These are phyloP conservation scores for Penicillium sp. DNA, from an alignment of 2,329 filamentous ascomycete genomes.

Conservation along the genomic window DNA sequence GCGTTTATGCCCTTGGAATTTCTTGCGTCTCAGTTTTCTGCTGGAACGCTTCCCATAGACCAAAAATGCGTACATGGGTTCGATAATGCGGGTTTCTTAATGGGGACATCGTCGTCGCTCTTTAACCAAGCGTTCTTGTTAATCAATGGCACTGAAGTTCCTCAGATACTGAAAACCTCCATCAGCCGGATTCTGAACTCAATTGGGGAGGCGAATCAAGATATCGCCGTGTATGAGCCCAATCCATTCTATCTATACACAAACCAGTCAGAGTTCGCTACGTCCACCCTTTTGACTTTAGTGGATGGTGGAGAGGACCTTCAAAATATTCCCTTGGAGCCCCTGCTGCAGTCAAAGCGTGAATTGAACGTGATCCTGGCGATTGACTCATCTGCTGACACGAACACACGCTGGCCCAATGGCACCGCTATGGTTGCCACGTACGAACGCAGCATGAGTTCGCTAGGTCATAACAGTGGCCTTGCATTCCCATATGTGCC, in stretches of 20 bases:
- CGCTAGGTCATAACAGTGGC: constrained; percentile 57
- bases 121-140: constrained; percentile 1
- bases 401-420: constrained; percentile 67
- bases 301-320: constrained; percentile 70
- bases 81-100: constrained; percentile 73
- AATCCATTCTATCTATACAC: constrained; percentile 74
- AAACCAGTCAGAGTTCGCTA: constrained; percentile 51
- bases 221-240: constrained; percentile 64
- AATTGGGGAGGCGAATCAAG: constrained; percentile 22
- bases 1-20: constrained; percentile 67
- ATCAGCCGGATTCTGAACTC: neutral
- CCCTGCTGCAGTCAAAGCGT: constrained; percentile 68
- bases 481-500: constrained; percentile 70
- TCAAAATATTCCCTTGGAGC: constrained; percentile 75
- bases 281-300: constrained; percentile 50
- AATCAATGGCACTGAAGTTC: neutral
- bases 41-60: constrained; percentile 42
- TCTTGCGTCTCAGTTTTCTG: constrained; percentile 69
- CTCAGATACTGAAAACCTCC: neutral
- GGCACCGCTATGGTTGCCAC: constrained; percentile 71
- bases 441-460: constrained; percentile 62
- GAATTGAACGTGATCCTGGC: constrained; percentile 76
- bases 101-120: constrained; percentile 63
- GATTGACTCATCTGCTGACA: constrained; percentile 73
- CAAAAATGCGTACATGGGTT: constrained; percentile 68